phyloP scores from a whole-genome alignment of 2,329 filamentous ascomycete genomes.

The Beauveria caledonica region DNA sequence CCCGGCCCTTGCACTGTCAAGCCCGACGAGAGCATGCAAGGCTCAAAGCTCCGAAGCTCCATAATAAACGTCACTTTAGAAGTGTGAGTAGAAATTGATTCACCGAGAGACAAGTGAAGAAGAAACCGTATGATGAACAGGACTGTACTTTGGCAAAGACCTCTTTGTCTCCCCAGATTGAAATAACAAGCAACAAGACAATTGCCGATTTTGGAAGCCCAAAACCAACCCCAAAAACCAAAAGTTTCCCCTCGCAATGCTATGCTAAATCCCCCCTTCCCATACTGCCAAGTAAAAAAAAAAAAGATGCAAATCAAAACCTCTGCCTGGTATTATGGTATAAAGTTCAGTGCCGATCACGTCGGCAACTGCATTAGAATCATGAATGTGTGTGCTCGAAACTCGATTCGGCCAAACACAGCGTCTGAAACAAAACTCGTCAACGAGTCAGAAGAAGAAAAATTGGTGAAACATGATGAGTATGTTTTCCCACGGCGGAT shows the following conservation, averaged over 20 bases:
- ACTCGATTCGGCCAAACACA: neutral
- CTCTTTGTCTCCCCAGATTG: neutral
- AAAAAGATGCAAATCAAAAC: neutral
- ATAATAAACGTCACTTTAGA: no score
- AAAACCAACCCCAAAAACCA: neutral
- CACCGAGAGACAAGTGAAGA: no score
- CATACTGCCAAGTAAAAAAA: neutral
- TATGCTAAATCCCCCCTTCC: neutral
- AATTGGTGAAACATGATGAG: neutral
- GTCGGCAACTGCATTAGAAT: neutral
- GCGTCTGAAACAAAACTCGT: neutral
- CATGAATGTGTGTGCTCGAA: neutral
- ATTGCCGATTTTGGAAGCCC: neutral
- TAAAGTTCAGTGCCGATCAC: neutral
- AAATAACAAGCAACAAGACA: neutral
- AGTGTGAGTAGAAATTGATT: no score
- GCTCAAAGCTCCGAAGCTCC: no score
- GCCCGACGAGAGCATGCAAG: no score
- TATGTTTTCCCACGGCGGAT: neutral
- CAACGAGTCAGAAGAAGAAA: neutral
- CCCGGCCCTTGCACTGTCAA: no score
- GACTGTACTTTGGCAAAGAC: neutral
- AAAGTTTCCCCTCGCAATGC: neutral
- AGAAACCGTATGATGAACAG: neutral
- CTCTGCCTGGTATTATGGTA: conserved; percentile 1